phyloP scores from a whole-genome alignment of 192 early-diverging fungal genomes.

The Geranomyces variabilis region DNA sequence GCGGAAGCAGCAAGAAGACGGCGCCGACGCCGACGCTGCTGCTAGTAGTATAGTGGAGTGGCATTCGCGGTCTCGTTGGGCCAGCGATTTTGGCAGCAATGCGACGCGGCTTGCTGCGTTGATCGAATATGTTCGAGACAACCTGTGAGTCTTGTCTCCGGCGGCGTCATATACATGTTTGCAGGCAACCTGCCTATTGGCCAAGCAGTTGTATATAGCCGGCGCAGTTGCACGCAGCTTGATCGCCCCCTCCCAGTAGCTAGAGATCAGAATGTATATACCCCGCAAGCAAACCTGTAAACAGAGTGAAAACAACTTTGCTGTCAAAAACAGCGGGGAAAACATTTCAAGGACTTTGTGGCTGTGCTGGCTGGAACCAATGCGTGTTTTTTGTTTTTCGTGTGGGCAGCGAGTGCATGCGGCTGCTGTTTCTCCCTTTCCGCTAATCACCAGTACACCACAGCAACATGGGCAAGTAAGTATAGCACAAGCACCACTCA shows the following conservation, averaged over 20 bases:
- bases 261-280: too few relatives aligned
- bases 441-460: too few relatives aligned
- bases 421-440: neutral
- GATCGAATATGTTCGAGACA: neutral
- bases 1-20: neutral
- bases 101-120: neutral
- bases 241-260: too few relatives aligned
- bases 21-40: neutral
- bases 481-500: too few relatives aligned
- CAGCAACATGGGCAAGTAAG: slow-evolving; percentile 22
- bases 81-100: neutral
- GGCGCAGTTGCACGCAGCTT: too few relatives aligned
- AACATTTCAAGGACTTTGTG: neutral
- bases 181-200: too few relatives aligned
- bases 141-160: neutral
- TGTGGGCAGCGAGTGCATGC: neutral
- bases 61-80: slow-evolving; percentile 4
- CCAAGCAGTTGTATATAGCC: too few relatives aligned
- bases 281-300: too few relatives aligned
- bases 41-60: too few relatives aligned
- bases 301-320: too few relatives aligned
- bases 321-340: neutral
- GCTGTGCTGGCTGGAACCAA: neutral
- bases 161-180: too few relatives aligned
- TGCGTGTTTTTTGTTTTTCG: neutral